Evolutionary conservation across 1,284 basidiomycete genomes (phyloP).

Genomic region (Volvariella surrecta): DNA sequence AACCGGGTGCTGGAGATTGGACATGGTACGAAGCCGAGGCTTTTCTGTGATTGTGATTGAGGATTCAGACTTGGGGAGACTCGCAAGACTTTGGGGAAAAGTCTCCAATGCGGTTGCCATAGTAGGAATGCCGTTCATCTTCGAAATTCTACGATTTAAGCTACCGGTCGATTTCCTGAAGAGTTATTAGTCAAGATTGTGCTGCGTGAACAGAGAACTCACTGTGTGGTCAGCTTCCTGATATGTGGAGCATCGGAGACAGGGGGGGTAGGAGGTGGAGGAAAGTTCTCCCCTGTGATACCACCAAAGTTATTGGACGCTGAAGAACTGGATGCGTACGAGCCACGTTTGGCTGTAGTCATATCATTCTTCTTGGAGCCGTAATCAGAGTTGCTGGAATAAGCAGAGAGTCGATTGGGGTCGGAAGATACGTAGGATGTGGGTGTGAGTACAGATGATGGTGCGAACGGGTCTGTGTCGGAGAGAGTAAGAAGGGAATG

Average conservation of each 20-base stretch:
- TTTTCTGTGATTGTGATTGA: conserved; percentile 17
- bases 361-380: conserved; percentile 27
- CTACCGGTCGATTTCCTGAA: neutral
- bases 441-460: conserved; percentile 30
- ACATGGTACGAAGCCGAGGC: neutral
- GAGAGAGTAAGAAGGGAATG: conserved; percentile 54
- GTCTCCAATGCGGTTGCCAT: conserved; percentile 1
- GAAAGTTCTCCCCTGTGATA: no score
- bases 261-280: neutral
- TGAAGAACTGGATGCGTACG: conserved; percentile 51
- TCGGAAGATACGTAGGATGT: conserved; percentile 33
- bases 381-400: conserved; percentile 43
- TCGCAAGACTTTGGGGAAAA: neutral
- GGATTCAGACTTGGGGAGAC: conserved; percentile 13
- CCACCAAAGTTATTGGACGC: conserved; percentile 2
- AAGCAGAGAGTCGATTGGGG: conserved; percentile 37
- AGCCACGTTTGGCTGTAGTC: conserved; percentile 31
- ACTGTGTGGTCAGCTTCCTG: conserved; percentile 2
- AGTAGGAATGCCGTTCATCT: neutral
- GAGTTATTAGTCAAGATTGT: neutral
- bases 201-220: neutral
- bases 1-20: conserved; percentile 21
- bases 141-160: neutral
- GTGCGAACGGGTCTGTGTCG: conserved; percentile 55
- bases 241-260: conserved; percentile 1